phyloP scores from a whole-genome alignment of 2,329 filamentous ascomycete genomes.

The Cladobotryum protrusum region DNA sequence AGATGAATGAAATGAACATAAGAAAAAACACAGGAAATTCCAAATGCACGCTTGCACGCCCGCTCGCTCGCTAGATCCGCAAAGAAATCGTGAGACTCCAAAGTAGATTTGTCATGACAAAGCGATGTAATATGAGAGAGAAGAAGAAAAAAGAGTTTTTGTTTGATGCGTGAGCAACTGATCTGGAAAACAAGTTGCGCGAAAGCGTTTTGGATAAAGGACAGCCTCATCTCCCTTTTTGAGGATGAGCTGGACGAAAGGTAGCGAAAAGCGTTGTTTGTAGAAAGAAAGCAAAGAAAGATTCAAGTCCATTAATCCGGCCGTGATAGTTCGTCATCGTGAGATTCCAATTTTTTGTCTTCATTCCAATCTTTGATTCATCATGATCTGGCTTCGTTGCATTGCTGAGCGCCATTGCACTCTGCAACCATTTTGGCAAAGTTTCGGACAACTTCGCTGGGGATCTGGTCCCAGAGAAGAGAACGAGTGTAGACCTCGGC shows the following conservation, averaged over 20 bases:
- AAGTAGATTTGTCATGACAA: slow-evolving; percentile 24
- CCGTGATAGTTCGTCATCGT: slow-evolving; percentile 29
- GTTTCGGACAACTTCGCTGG: slow-evolving; percentile 81
- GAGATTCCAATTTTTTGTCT: slow-evolving; percentile 25
- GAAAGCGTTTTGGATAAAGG: slow-evolving; percentile 28
- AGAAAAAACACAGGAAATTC: slow-evolving; percentile 26
- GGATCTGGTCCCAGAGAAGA: slow-evolving; percentile 90
- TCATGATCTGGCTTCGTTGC: slow-evolving; percentile 38
- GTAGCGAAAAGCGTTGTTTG: slow-evolving; percentile 13
- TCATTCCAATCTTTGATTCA: slow-evolving; percentile 26
- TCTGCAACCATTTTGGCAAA: slow-evolving; percentile 89
- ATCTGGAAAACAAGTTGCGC: slow-evolving; percentile 30
- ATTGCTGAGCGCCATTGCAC: slow-evolving; percentile 48
- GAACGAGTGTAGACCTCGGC: slow-evolving; percentile 91
- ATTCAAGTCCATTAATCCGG: slow-evolving; percentile 14
- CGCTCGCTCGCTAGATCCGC: slow-evolving; percentile 32
- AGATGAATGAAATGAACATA: slow-evolving; percentile 16
- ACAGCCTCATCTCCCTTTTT: slow-evolving; percentile 17
- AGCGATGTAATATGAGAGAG: no score
- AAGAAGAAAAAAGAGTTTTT: slow-evolving; percentile 31
- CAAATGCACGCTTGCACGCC: slow-evolving; percentile 18
- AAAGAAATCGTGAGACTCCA: slow-evolving; percentile 26
- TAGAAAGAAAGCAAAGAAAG: slow-evolving; percentile 18
- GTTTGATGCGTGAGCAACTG: slow-evolving; percentile 45
- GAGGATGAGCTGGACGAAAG: slow-evolving; percentile 11